phyloP scores from a whole-genome alignment of 352 stramenopile genomes.

The Phytophthora fragariaefolia region DNA sequence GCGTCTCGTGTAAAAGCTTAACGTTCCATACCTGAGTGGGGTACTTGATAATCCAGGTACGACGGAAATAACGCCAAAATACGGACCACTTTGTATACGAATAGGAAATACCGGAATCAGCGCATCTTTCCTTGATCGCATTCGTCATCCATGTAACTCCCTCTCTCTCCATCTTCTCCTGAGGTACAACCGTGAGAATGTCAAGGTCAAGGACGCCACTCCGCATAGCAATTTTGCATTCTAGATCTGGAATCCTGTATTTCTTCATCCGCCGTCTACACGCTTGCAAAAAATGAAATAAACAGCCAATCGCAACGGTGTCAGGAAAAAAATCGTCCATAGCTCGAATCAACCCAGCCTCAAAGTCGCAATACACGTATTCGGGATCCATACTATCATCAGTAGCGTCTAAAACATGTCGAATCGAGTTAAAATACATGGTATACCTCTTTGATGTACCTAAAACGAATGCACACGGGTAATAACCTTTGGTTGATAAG shows the following conservation, averaged over 20 bases:
- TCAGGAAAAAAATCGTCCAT: constrained; percentile 2
- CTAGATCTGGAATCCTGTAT: background rate
- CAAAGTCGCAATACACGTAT: constrained; percentile 14
- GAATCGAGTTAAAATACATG: constrained; percentile 6
- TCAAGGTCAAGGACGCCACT: constrained; percentile 5
- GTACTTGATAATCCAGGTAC: constrained; percentile 20
- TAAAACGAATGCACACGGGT: background rate
- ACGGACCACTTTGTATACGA: background rate
- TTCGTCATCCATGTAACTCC: constrained; percentile 2
- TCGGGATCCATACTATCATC: constrained; percentile 4
- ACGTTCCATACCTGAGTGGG: constrained; percentile 4
- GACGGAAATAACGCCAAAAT: constrained; percentile 24
- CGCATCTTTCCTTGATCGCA: background rate
- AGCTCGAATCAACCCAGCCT: constrained; percentile 2
- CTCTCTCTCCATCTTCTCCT: constrained; percentile 7
- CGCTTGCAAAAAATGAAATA: constrained; percentile 18
- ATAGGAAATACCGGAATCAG: background rate
- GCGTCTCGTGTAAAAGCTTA: background rate
- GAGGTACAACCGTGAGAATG: constrained; percentile 3
- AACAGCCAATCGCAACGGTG: background rate
- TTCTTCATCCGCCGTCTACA: constrained; percentile 13
- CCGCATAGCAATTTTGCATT: constrained; percentile 6
- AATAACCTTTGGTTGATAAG: background rate
- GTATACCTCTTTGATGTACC: constrained; percentile 12
- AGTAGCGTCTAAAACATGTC: background rate